Base-by-base conservation (phyloP, 1,139 yeast genomes). In the Saccharomyces hybrid region DNA sequence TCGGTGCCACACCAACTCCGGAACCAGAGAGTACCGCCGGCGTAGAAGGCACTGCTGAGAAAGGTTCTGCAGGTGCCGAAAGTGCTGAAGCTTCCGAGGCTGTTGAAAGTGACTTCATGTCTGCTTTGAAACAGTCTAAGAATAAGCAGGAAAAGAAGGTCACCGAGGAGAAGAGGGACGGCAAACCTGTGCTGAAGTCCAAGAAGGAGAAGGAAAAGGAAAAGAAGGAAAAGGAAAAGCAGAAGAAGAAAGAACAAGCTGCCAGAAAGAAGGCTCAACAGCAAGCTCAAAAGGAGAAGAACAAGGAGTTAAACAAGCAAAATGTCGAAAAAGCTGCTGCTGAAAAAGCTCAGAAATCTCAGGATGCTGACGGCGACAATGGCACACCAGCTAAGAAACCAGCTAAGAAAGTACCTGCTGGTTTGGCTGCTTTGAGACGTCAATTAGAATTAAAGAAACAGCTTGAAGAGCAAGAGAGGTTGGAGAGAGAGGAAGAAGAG, bases 161-260 rank as follows among this genome's bases (percentile, higher is more conserved):
- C 9, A 44, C 75, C 51, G 81, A 77, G 58, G 79, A 79, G 61
- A 66, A 73, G 58, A 60, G 58, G 28, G 61, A 57, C 46, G 80
- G 78, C 51, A 90, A 82, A 47, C 88, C 95, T 51, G 80, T 83
- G 61, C 75, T 91, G 66, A 88, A 93, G 73, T 83, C 95, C 57
- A 95, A 93, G 79, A 95, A 95, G 76, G 99, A 93, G 70, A 95
- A 93, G 78, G 99, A 93, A 74, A 87, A 83, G 73, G 95, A 93
- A 71, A 93, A 91, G 86, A 95, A 93, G 74, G 99, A 93, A 75
- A 88, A 88, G 61, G 99, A 93, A 73, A 95, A 93, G 78, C 89
- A 86, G 65, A 81, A 84, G 73, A 93, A 93, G 86, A 90, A 89
- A 76, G 96, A 89, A 64, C 82, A 83, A 60, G 96, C 97, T 44